Conservation (phyloP, 1,284 basidiomycete genomes). For the Psilocybe mexicana region DNA sequence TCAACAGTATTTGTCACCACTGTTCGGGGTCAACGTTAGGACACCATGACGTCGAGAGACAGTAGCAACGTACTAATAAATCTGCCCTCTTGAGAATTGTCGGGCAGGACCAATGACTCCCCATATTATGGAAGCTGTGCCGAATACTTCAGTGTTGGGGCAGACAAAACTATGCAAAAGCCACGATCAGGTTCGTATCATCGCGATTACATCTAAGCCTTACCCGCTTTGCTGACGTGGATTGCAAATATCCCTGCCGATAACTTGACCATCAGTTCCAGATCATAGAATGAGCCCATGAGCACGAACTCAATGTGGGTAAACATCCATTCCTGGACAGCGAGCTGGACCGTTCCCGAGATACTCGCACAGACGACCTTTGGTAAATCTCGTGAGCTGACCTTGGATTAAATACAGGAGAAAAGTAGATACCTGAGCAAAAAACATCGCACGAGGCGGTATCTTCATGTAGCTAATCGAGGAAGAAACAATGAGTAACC, state of each 20-base stretch:
- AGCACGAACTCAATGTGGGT: conserved; percentile 39
- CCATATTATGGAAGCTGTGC: conserved; percentile 34
- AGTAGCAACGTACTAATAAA: conserved; percentile 33
- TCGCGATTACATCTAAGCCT: conserved; percentile 27
- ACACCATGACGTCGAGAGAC: background rate
- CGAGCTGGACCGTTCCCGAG: conserved; percentile 58
- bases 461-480: conserved; percentile 59
- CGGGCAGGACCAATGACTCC: conserved; percentile 49
- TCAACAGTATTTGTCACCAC: background rate
- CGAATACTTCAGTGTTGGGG: conserved; percentile 3
- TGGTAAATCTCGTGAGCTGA: background rate
- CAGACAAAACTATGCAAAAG: conserved; percentile 3
- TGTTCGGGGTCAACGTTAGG: background rate
- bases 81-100: conserved; percentile 44
- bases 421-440: conserved; percentile 40
- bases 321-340: conserved; percentile 65
- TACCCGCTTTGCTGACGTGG: conserved; percentile 39
- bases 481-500: too few relatives aligned
- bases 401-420: too few relatives aligned
- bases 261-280: background rate
- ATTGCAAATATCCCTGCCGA: conserved; percentile 40
- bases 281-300: background rate
- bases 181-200: background rate
- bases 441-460: conserved; percentile 30
- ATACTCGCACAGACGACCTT: conserved; percentile 49